phyloP scores from a whole-genome alignment of 257 asterid species.

The Haberlea rhodopensis region DNA sequence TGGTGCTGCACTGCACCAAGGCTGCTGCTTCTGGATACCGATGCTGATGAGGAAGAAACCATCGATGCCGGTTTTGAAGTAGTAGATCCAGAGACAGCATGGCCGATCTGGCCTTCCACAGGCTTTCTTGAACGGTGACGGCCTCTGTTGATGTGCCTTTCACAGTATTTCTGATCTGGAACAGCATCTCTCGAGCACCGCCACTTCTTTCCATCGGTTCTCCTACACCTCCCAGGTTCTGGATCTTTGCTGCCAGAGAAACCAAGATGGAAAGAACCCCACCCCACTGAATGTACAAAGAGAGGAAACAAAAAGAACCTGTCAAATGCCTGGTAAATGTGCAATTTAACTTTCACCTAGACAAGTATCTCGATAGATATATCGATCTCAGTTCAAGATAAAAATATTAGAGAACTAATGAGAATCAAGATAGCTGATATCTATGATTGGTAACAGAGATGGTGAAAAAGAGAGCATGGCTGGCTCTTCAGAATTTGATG shows the following conservation, averaged over 20 bases:
- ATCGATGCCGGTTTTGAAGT: constrained; percentile 49
- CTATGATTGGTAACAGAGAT: background rate
- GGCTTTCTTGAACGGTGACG: constrained; percentile 8
- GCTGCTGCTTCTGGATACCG: constrained; percentile 48
- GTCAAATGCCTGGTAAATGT: background rate
- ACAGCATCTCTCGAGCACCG: constrained; percentile 3
- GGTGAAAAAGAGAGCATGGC: background rate
- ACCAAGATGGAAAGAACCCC: constrained; percentile 87
- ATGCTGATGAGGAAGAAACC: constrained; percentile 51
- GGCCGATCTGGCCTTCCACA: constrained; percentile 64
- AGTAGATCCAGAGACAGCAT: constrained; percentile 63
- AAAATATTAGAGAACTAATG: background rate
- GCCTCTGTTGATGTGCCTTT: constrained; percentile 1
- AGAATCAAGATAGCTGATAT: background rate
- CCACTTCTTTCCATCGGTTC: constrained; percentile 47
- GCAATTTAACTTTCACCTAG: background rate
- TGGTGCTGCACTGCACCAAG: constrained; percentile 50
- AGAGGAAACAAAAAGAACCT: background rate
- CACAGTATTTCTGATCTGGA: constrained; percentile 1
- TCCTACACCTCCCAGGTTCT: constrained; percentile 96
- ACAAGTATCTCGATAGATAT: background rate
- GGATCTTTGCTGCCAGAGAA: constrained; percentile 75
- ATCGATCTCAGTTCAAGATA: too few species aligned
- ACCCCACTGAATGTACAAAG: constrained; percentile 54
- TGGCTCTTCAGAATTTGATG: background rate